These are phyloP conservation scores for Penicillium sp. DNA, from an alignment of 2,329 filamentous ascomycete species.

Conservation along the genomic window DNA sequence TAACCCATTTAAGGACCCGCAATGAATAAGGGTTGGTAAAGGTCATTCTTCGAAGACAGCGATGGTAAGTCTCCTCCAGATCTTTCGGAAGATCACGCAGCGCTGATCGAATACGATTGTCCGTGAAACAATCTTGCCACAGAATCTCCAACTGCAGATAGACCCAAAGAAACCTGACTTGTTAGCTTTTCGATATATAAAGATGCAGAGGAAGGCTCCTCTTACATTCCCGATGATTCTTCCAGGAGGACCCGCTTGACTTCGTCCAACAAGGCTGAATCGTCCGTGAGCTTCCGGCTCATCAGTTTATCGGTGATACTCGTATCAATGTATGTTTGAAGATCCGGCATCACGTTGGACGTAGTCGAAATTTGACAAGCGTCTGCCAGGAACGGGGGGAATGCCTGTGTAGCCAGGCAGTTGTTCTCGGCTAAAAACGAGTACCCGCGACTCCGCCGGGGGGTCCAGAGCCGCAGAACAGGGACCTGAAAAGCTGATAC, in stretches of 20 bases:
- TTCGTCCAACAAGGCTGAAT: slow-evolving; percentile 1
- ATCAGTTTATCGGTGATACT: slow-evolving; percentile 26
- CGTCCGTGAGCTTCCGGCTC: slow-evolving; percentile 23
- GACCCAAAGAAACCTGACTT: slow-evolving; percentile 28
- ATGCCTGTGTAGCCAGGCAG: slow-evolving; percentile 27
- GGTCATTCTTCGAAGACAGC: slow-evolving; percentile 24
- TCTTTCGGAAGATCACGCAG: slow-evolving; percentile 22
- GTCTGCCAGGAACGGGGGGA: slow-evolving; percentile 18
- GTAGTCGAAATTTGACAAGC: slow-evolving; percentile 26
- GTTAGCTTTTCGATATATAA: not conserved
- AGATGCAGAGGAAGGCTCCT: not conserved
- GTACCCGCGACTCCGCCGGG: slow-evolving; percentile 12
- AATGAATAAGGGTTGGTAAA: slow-evolving; percentile 10
- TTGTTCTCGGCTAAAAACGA: slow-evolving; percentile 29
- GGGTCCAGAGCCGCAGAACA: slow-evolving; percentile 6
- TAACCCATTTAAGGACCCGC: slow-evolving; percentile 28
- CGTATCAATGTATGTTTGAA: slow-evolving; percentile 24
- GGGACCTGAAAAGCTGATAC: slow-evolving; percentile 8
- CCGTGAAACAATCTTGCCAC: slow-evolving; percentile 27
- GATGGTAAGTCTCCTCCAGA: slow-evolving; percentile 27
- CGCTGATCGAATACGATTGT: slow-evolving; percentile 21
- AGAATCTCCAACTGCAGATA: slow-evolving; percentile 30
- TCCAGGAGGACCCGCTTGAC: not conserved
- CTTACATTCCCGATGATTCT: slow-evolving; percentile 3
- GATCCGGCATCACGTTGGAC: slow-evolving; percentile 23